Percentiles rank a stretch among this genome's conserved stretches.
Evolutionary conservation across 305 asterid genomes (phyloP).

Genomic region (Nicotiana rustica): DNA sequence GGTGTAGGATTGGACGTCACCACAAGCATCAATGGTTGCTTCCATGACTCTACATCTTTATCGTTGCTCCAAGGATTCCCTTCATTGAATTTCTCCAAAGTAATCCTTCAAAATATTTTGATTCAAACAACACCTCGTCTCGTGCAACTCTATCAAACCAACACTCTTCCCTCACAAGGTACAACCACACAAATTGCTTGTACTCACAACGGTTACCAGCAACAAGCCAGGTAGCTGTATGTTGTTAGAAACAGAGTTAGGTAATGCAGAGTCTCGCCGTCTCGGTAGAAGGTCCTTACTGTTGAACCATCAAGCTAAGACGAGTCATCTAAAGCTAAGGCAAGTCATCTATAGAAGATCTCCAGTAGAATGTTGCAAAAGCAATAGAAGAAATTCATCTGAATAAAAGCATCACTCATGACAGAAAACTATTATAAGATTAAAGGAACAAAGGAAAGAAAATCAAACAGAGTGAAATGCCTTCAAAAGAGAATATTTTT

Average conservation of each 20-base stretch:
- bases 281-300: neutral
- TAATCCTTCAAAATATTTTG: neutral
- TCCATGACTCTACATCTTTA: no score
- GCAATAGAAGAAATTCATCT: neutral
- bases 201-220: neutral
- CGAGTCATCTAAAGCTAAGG: neutral
- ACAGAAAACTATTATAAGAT: neutral
- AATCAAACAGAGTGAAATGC: neutral
- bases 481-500: neutral
- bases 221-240: neutral
- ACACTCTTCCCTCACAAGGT: neutral
- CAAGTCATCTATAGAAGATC: neutral
- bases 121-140: neutral
- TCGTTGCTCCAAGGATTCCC: no score
- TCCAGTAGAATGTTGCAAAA: conserved; percentile 24
- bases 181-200: neutral
- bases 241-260: neutral
- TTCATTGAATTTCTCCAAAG: neutral
- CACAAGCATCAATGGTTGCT: no score
- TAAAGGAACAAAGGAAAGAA: neutral
- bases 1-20: no score
- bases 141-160: neutral
- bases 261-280: neutral
- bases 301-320: neutral
- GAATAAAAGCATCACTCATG: neutral